phyloP scores from a whole-genome alignment of 148 eudicot species.

The Rhododendron mucronatum region DNA sequence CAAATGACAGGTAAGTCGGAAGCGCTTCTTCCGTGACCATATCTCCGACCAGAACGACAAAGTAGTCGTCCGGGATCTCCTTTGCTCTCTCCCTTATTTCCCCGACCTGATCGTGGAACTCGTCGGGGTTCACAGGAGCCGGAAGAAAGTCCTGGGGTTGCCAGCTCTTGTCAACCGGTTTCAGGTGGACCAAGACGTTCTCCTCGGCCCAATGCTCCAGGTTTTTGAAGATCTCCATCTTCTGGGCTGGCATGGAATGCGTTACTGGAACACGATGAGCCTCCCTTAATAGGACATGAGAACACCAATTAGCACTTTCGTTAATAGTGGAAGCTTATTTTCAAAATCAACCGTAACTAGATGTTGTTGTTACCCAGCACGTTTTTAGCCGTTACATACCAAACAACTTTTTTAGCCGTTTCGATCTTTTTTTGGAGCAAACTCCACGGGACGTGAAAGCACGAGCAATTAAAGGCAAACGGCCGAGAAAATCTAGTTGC shows the following conservation, averaged over 20 bases:
- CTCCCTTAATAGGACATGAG: neutral
- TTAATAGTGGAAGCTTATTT: neutral
- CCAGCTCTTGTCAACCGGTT: slow-evolving; percentile 15
- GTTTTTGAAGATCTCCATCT: slow-evolving; percentile 12
- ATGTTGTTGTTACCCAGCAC: no score
- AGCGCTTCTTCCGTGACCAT: slow-evolving; percentile 29
- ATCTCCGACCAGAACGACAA: slow-evolving; percentile 23
- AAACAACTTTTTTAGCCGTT: no score
- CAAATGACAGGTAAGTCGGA: slow-evolving; percentile 19
- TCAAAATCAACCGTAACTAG: neutral
- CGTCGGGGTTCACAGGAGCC: slow-evolving; percentile 1
- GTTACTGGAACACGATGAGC: neutral
- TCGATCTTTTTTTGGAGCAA: no score
- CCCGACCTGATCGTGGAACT: slow-evolving; percentile 16
- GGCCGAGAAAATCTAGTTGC: no score
- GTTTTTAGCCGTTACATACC: no score
- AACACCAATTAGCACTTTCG: neutral
- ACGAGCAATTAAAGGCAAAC: no score
- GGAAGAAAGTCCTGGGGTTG: slow-evolving; percentile 20
- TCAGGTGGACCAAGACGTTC: slow-evolving; percentile 11
- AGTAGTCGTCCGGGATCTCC: slow-evolving; percentile 24
- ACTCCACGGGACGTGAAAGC: no score
- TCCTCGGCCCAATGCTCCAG: slow-evolving; percentile 10
- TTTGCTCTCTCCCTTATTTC: slow-evolving; percentile 23
- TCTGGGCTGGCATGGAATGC: slow-evolving; percentile 16